phyloP scores from a whole-genome alignment of 2,329 filamentous ascomycete genomes.

The Chrysoporthe deuterocubensis region DNA sequence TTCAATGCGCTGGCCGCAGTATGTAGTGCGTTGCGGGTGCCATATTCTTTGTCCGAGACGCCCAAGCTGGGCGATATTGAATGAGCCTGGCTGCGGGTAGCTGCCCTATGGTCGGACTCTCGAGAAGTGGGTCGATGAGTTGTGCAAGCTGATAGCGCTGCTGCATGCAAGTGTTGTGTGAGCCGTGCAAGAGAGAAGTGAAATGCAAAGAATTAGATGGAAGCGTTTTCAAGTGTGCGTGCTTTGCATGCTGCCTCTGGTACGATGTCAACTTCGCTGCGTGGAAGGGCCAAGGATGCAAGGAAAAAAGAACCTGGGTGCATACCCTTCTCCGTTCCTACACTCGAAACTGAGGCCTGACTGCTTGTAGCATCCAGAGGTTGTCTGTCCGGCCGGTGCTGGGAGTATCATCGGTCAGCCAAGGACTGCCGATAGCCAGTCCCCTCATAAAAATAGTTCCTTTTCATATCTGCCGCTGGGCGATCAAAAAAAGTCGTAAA shows the following conservation, averaged over 20 bases:
- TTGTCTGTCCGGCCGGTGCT: neutral
- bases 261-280: neutral
- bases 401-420: constrained; percentile 1
- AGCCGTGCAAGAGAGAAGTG: too few species aligned
- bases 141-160: too few species aligned
- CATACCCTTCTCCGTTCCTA: neutral
- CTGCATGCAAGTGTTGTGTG: too few species aligned
- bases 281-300: neutral
- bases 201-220: too few species aligned
- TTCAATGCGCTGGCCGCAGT: neutral
- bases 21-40: neutral
- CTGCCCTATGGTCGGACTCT: too few species aligned
- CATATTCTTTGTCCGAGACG: too few species aligned
- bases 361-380: neutral
- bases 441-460: neutral
- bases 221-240: neutral
- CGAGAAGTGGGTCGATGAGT: too few species aligned
- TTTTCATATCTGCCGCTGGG: neutral
- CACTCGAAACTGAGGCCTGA: neutral
- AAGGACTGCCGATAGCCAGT: neutral
- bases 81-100: too few species aligned
- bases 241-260: neutral
- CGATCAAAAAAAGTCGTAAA: neutral
- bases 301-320: neutral
- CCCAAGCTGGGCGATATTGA: too few species aligned